Evolutionary conservation across 2,329 filamentous ascomycete species (phyloP), one percentile per base, ranked within the genome.

Genomic region (Rutstroemia sp.): DNA sequence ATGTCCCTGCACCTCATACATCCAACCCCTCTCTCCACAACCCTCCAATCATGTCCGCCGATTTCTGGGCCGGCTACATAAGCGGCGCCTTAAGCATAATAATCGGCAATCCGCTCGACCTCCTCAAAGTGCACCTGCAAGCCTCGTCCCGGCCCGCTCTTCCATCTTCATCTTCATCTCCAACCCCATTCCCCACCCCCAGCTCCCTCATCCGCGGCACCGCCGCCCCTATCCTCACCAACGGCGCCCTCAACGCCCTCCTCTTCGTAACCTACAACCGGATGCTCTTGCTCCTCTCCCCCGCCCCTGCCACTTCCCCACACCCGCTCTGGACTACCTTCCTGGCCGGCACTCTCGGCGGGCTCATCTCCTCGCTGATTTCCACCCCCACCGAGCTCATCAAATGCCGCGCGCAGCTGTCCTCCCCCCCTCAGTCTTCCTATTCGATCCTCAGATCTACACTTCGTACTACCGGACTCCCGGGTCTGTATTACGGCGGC

Each of bases 11-110:
- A 30, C 12, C 17, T 7, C 7, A 40, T 19, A 38, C 23, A 56
- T 30, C 16, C 27, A 51, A 21, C 16, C n/a, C 8, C 38, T 39
- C n/a, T 16, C n/a, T 19, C 3, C 7, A 44, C 6, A 19, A 16
- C 27, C 51, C 44, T 49, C 9, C 17, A 23, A 61, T 10, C n/a
- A 70, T 70, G 68, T 69, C 67, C 6, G 66, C 89, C 64, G 92
- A 96, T 70, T 96, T 96, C 72, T 95, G 89, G 88, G 89, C 92
- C 57, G 91, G 92, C 67, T 96, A 96, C 72, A 74, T 94, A 59
- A 92, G 88, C 68, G 92, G 92, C 53, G 90, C 88, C 57, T 78
- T 86, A 49, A 89, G 90, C 47, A 96, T 96, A 65, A 75, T 95
- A 48, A 87, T 96, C 59, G 91, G 92, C 60, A 96, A 96, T 66